A percentile compares a stretch with the other conserved stretches of the same genome.
Conservation (phyloP, 495 filamentous ascomycete genomes). For the Ramalina intermedia region DNA sequence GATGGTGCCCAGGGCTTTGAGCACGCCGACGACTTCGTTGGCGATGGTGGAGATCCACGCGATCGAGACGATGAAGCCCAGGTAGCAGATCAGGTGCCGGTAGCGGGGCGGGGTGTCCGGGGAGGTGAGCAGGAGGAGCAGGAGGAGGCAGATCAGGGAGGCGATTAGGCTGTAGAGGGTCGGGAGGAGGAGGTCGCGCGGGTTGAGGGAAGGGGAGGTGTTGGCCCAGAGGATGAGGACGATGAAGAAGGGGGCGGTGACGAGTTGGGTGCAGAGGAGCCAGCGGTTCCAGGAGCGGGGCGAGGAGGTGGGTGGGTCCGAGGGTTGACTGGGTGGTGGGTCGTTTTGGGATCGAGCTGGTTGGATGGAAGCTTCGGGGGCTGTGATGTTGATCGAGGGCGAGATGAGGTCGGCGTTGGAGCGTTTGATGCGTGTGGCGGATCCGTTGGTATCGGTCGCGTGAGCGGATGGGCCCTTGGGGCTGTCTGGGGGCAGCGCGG, state of each 20-base stretch:
- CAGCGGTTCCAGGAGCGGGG: conserved; percentile 71
- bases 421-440: background rate
- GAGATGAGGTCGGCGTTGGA: conserved; percentile 5
- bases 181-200: conserved; percentile 43
- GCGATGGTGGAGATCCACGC: conserved; percentile 96
- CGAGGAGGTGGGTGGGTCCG: conserved; percentile 10
- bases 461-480: conserved; percentile 11
- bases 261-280: conserved; percentile 72
- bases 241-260: conserved; percentile 77
- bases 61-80: conserved; percentile 84
- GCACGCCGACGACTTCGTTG: conserved; percentile 85
- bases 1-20: conserved; percentile 89
- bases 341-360: conserved; percentile 11
- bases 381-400: conserved; percentile 8
- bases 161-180: conserved; percentile 53
- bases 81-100: conserved; percentile 64
- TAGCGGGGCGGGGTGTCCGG: conserved; percentile 43
- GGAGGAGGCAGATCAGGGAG: conserved; percentile 48
- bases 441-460: background rate
- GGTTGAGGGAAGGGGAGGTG: conserved; percentile 34
- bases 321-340: background rate
- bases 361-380: conserved; percentile 5
- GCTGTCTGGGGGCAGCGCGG: conserved; percentile 31
- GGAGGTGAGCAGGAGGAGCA: conserved; percentile 49
- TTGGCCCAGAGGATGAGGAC: conserved; percentile 65